Conservation (phyloP, 2,329 filamentous ascomycete genomes). For the Fonsecaea nubica region DNA sequence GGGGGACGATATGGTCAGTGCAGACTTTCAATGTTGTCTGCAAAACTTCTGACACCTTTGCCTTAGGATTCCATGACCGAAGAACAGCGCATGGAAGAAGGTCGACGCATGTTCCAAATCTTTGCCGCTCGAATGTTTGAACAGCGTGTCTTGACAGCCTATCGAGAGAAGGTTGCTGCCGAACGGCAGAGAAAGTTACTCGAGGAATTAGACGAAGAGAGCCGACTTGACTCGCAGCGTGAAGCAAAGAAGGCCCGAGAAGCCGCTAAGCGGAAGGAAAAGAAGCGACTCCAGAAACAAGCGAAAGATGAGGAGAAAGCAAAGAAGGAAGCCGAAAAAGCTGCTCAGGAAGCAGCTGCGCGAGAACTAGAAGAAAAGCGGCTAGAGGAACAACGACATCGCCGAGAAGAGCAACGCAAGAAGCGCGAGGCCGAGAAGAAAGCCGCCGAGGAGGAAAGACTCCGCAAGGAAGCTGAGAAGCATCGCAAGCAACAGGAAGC, state of each 20-base stretch:
- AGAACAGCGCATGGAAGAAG: conserved; percentile 98
- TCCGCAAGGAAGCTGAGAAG: conserved; percentile 84
- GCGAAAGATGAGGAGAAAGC: conserved; percentile 90
- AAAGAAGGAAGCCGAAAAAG: conserved; percentile 84
- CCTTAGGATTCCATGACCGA: conserved; percentile 91
- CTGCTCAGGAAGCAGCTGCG: conserved; percentile 79
- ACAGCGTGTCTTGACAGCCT: conserved; percentile 93
- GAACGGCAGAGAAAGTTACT: conserved; percentile 90
- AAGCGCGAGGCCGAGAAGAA: conserved; percentile 91
- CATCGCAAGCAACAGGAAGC: conserved; percentile 80
- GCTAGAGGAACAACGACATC: conserved; percentile 78
- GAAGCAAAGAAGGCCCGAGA: conserved; percentile 94
- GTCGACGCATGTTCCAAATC: conserved; percentile 98
- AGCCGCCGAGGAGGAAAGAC: conserved; percentile 85
- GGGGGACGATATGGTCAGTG: conserved; percentile 67
- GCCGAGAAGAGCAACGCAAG: conserved; percentile 86
- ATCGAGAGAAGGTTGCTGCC: conserved; percentile 92
- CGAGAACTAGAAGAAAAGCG: conserved; percentile 79
- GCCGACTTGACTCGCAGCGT: conserved; percentile 74
- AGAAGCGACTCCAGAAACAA: conserved; percentile 86
- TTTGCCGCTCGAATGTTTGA: conserved; percentile 99
- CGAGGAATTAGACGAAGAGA: conserved; percentile 88
- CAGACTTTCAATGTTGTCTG: conserved; percentile 41
- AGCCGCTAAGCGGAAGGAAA: conserved; percentile 94
- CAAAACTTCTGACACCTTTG: conserved; percentile 46